Conservation (phyloP, 73 alveolate species). For the Paramecium octaurelia region DNA sequence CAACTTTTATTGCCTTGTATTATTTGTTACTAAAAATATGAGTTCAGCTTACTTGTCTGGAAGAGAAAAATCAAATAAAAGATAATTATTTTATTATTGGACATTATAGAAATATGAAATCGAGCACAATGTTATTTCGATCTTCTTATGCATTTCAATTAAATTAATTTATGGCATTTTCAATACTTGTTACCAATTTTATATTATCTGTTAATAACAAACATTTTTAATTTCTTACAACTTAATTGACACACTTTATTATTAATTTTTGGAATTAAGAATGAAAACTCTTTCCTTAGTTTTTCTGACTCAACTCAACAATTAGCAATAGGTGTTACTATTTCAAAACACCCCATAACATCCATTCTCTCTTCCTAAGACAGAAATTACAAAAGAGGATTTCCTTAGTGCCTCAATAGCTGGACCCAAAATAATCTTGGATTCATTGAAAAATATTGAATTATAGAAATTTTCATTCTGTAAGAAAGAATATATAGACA, state of each 20-base stretch:
- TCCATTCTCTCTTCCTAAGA: not conserved
- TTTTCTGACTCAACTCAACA: not conserved
- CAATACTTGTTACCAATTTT: not conserved
- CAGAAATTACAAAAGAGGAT: not conserved
- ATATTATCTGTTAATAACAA: not conserved
- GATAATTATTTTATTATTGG: not conserved
- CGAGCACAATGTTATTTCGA: not conserved
- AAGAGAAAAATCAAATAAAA: not conserved
- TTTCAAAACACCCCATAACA: not conserved
- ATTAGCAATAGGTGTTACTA: not conserved
- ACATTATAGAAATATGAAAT: conserved; percentile 26
- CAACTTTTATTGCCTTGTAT: not conserved
- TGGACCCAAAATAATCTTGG: not conserved
- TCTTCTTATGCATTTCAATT: not conserved
- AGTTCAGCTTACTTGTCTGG: not conserved
- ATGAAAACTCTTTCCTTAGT: not conserved
- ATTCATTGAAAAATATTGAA: not conserved
- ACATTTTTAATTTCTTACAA: not conserved
- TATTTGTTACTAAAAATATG: not conserved
- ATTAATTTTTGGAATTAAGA: not conserved
- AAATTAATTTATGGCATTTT: not conserved
- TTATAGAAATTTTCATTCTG: not conserved
- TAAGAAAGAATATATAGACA: not conserved
- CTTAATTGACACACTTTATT: not conserved
- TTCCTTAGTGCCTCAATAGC: not conserved